Evolutionary conservation across 352 stramenopile genomes (phyloP), one percentile per base, ranked within the genome.

Genomic region (Bremia lactucae): DNA sequence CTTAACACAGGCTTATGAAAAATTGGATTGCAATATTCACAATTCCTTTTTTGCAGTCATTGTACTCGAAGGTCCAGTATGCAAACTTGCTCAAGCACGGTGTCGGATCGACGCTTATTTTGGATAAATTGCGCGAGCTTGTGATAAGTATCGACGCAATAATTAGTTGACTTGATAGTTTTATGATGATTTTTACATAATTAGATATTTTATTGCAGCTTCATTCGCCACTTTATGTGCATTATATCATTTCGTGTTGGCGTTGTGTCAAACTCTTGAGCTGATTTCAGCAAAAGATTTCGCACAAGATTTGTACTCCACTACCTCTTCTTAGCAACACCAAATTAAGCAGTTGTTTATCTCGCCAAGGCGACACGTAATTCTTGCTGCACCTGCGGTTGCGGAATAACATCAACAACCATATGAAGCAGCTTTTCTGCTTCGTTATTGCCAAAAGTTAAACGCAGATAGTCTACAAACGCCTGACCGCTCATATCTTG

Each of bases 31-130:
- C n/a, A n/a, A n/a, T n/a, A n/a, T n/a, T n/a, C n/a, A n/a, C n/a
- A n/a, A n/a, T n/a, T n/a, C n/a, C n/a, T n/a, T n/a, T n/a, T n/a
- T n/a, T 55, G n/a, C 36, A 81, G 68, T 42, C 60, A 13, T 19
- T 55, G 37, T 88, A 86, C 51, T 62, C 71, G 0, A 88, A 82
- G 44, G 25, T 65, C 16, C 52, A 73, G 25, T 55, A 86, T 14
- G 72, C 69, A 2, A 82, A 81, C 22, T 43, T 88, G 8, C 66
- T 88, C 33, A 77, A 75, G 42, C 66, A 86, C 33, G 72, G 75
- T 14, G 64, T 86, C 6, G 75, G 75, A 19, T 70, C 52, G 7
- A 62, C 54, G 8, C 61, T 85, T 37, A 50, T 72, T 15, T 71
- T 70, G 28, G 69, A 63, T 6, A 59, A 72, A 18, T 56, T 87